Evolutionary conservation across 2,329 filamentous ascomycete genomes (phyloP).

Genomic region (Paracorniculantispora psalliotae): DNA sequence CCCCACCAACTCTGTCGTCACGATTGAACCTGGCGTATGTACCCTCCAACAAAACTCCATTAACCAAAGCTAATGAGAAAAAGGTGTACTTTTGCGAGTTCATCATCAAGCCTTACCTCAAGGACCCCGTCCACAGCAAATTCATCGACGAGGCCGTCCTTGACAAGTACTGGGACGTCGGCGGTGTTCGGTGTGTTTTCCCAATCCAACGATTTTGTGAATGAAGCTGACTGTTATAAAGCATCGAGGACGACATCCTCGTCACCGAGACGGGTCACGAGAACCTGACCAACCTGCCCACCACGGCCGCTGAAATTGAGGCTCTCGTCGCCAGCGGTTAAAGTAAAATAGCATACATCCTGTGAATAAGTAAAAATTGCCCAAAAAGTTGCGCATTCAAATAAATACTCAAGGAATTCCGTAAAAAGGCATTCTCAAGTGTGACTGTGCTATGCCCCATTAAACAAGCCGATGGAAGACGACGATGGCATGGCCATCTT

Average conservation of each 20-base stretch:
- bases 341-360: neutral
- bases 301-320: conserved; percentile 61
- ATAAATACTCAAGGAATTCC: no score
- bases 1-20: conserved; percentile 78
- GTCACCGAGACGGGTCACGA: conserved; percentile 65
- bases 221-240: conserved; percentile 23
- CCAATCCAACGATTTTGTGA: neutral
- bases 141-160: conserved; percentile 73
- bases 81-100: conserved; percentile 87
- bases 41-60: no score
- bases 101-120: conserved; percentile 76
- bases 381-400: no score
- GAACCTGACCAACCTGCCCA: conserved; percentile 68
- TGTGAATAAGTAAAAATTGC: no score
- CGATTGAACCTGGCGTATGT: conserved; percentile 85
- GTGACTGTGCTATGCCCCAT: no score
- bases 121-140: conserved; percentile 64
- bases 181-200: conserved; percentile 58
- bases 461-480: no score
- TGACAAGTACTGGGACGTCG: conserved; percentile 76
- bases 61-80: neutral
- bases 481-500: no score
- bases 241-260: conserved; percentile 66
- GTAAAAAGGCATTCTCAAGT: no score
- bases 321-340: conserved; percentile 22